Base-by-base conservation (phyloP, 345 rosid species). In the Camelina neglecta region DNA sequence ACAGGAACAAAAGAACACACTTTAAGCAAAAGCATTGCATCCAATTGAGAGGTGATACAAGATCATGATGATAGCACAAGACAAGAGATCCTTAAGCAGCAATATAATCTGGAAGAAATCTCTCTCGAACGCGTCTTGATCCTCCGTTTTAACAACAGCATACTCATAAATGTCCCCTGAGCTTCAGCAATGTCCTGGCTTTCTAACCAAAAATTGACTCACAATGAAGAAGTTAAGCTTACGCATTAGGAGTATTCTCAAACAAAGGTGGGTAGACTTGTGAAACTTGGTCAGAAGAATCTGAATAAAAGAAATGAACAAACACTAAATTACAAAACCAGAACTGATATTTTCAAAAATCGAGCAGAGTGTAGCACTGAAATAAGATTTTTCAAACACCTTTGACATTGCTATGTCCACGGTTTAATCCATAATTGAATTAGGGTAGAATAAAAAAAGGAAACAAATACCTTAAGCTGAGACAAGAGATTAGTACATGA, bases 71-170 rank as follows among this genome's bases (percentile, higher is more conserved):
- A 15, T 26, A 26, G 5, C 60, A 24, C 31, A 24, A 11, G 33
- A 24, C 31, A 24, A 11, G 33, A 54, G 33, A 54, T 16, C 8
- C 16, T 16, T 54, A 8, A 24, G 89, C 97, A 84, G 91, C 92
- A 0, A 95, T 88, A 62, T 90, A 88, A 2, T 2, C 86, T 93
- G 98, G 82, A 83, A 91, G 82, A 90, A 91, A 79, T 93, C 89
- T 69, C 97, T 86, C 86, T 93, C 97, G 82, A 93, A 93, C 13
- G 90, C 92, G 73, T 88, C 93, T 80, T 93, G 93, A 79, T 93
- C 96, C 83, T 89, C 97, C 51, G 81, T 75, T 84, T 87, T 87
- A 38, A 93, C 90, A 66, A 91, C 93, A 41, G 95, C 98, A 51
- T 85, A 90, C 86, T 90, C 96, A 63, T 84, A 88, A 44, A 88